These are phyloP conservation scores for Aspergillus floridensis DNA, from an alignment of 2,329 filamentous ascomycete species.

Conservation along the genomic window DNA sequence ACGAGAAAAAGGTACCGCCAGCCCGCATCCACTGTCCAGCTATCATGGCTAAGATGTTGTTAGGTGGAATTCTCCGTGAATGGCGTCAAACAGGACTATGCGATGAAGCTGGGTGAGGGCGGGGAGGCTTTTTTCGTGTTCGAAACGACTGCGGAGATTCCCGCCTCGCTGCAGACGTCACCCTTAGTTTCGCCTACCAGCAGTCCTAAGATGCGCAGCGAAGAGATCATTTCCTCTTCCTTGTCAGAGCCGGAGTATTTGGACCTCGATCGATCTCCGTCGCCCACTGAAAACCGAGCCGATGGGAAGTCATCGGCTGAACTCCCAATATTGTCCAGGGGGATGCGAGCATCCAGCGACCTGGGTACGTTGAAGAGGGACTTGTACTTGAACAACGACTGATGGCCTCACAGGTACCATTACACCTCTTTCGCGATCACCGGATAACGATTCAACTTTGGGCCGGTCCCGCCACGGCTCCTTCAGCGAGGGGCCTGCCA, in stretches of 20 bases:
- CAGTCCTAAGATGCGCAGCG: slow-evolving; percentile 60
- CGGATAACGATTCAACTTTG: slow-evolving; percentile 28
- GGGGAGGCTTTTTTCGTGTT: slow-evolving; percentile 99
- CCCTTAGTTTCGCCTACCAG: slow-evolving; percentile 85
- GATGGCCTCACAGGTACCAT: slow-evolving; percentile 32
- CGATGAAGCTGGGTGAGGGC: slow-evolving; percentile 97
- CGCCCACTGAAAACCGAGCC: slow-evolving; percentile 21
- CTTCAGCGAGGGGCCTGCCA: slow-evolving; percentile 36
- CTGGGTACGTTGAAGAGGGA: slow-evolving; percentile 32
- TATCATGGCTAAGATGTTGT: slow-evolving; percentile 15
- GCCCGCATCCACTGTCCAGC: neutral
- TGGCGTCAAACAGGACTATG: slow-evolving; percentile 82
- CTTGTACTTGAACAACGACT: slow-evolving; percentile 1
- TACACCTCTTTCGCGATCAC: slow-evolving; percentile 42
- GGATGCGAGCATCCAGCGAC: slow-evolving; percentile 46
- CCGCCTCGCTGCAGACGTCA: slow-evolving; percentile 90
- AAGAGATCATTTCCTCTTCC: slow-evolving; percentile 30
- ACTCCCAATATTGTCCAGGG: slow-evolving; percentile 29
- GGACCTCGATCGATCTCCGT: slow-evolving; percentile 39
- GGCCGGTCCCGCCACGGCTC: slow-evolving; percentile 27
- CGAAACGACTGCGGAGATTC: slow-evolving; percentile 87
- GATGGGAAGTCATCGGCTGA: slow-evolving; percentile 24
- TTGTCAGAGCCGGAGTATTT: slow-evolving; percentile 53
- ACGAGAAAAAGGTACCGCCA: slow-evolving; percentile 75
- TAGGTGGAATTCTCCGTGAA: slow-evolving; percentile 94